These are phyloP conservation scores for Knoxdaviesia proteae DNA, from an alignment of 2,329 filamentous ascomycete genomes.

Conservation along the genomic window DNA sequence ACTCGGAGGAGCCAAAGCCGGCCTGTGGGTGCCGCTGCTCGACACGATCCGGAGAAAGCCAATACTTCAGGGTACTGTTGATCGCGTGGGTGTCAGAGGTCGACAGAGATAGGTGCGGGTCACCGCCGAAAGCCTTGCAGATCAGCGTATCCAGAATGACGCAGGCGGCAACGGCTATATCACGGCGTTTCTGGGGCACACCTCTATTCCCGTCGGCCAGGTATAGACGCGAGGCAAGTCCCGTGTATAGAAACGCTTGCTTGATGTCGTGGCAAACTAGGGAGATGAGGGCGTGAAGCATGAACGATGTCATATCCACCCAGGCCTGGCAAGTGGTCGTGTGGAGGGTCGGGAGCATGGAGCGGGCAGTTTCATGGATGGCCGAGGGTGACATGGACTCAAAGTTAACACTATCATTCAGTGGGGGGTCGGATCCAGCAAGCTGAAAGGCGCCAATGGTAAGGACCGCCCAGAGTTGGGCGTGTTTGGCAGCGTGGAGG, in stretches of 20 bases:
- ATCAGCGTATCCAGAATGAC: slow-evolving; percentile 41
- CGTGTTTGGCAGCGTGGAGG: slow-evolving; percentile 18
- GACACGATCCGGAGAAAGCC: slow-evolving; percentile 13
- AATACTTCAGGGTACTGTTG: slow-evolving; percentile 27
- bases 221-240: slow-evolving; percentile 41
- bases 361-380: too few relatives aligned
- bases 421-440: slow-evolving; percentile 12
- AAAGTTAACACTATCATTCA: slow-evolving; percentile 6
- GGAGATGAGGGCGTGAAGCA: slow-evolving; percentile 41
- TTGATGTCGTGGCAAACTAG: slow-evolving; percentile 30
- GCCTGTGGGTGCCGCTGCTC: not conserved
- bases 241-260: slow-evolving; percentile 7
- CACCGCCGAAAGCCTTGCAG: slow-evolving; percentile 22
- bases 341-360: too few relatives aligned
- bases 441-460: slow-evolving; percentile 33
- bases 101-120: slow-evolving; percentile 23
- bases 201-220: slow-evolving; percentile 36
- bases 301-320: slow-evolving; percentile 15
- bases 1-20: too few relatives aligned
- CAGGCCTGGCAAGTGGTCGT: too few relatives aligned
- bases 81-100: slow-evolving; percentile 22
- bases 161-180: slow-evolving; percentile 20
- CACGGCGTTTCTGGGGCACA: slow-evolving; percentile 9
- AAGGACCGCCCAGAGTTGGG: slow-evolving; percentile 38
- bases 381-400: too few relatives aligned